Percentiles rank a stretch among this genome's conserved stretches.
Conservation (phyloP, 768 basidiomycete species). For the Boletus vinaceobasis region DNA sequence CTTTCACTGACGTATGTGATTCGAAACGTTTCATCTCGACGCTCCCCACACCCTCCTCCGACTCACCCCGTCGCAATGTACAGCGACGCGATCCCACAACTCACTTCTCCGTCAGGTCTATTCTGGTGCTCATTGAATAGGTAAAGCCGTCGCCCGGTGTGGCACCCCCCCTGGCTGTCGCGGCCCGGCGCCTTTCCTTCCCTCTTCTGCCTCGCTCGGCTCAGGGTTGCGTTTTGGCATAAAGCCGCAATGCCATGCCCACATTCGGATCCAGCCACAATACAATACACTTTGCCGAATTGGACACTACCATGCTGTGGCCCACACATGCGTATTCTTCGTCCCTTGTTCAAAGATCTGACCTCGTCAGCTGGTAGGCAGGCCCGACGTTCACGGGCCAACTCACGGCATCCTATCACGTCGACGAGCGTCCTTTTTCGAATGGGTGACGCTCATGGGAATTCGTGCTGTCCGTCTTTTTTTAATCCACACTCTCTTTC, state of each 20-base stretch:
- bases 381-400: no score
- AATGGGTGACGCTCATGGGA: no score
- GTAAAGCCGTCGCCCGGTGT: constrained; percentile 1
- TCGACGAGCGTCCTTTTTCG: no score
- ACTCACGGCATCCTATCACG: no score
- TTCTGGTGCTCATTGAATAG: background rate
- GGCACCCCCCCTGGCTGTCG: constrained; percentile 21
- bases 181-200: no score
- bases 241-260: constrained; percentile 17
- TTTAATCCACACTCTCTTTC: no score
- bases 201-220: constrained; percentile 2
- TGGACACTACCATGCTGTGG: no score
- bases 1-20: constrained; percentile 20
- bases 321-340: no score
- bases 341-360: no score
- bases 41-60: constrained; percentile 25
- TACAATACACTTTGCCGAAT: constrained; percentile 1
- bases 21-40: constrained; percentile 22
- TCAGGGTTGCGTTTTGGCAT: constrained; percentile 4
- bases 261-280: constrained; percentile 10
- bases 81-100: constrained; percentile 2
- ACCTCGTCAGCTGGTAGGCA: no score
- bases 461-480: no score
- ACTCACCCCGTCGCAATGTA: constrained; percentile 16
- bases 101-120: background rate